Base-by-base conservation (phyloP, 768 basidiomycete genomes). In the Phaeotremella fagi region DNA sequence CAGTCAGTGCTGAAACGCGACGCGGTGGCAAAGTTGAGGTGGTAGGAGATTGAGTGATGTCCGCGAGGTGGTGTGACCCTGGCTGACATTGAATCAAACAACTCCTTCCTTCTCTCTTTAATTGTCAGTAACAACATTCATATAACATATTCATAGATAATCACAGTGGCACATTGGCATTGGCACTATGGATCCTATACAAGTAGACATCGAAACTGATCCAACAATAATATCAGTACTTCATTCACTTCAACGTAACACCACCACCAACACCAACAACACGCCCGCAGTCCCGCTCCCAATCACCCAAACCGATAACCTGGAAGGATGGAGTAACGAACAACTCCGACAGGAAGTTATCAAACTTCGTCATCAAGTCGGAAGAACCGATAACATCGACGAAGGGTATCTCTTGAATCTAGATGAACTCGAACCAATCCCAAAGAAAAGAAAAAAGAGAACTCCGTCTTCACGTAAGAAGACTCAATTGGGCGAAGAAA, bases 291-390 rank as follows among this genome's bases (percentile, higher is more conserved):
- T 15, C 16, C 48, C 14, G 16, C 9, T 12, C 9, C 7, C 38
- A 12, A 18, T 22, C 18, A 35, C 50, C 7, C 46, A 50, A 26
- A 28, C 11, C 18, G 35, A 28, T 9, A 52, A 59, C 29, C 31
- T 60, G 45, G 45, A 50, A 22, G 43, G 37, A 9, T 61, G 60
- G 60, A 57, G 52, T 7, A 42, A 24, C 15, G 60, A 57, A 18
- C 50, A 57, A 24, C 44, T 61, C 0, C 52, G 52, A 25, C 46
- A 48, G 26, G 54, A 55, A 25, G 48, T 55, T 31, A 33, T 55
- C n/a, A 55, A 37, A 27, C 31, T 55, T n/a, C 54, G 54, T 16
- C 12, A 20, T 6, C 12, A 41, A 22, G 38, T 41, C 18, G 38
- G 38, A 20, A 41, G 22, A 20, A 7, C 12, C 22, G 7, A 18